Conservation (phyloP, 2,329 filamentous ascomycete genomes). For the Nigrospora sphaerica region DNA sequence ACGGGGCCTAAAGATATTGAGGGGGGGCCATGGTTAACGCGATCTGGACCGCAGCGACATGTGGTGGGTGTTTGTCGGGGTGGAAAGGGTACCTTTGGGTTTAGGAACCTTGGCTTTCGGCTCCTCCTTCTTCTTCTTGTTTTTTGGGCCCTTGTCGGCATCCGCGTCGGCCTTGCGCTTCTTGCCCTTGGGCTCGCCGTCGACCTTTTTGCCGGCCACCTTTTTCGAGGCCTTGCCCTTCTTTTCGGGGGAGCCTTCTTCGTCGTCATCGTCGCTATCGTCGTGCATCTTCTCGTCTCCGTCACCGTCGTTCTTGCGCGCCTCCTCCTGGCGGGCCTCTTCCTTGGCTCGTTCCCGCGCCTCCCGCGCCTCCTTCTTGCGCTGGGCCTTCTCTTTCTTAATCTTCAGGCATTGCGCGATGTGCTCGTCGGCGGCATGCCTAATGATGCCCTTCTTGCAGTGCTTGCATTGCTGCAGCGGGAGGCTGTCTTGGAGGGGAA, state of each 20-base stretch:
- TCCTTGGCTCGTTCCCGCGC: slow-evolving; percentile 60
- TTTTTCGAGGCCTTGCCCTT: slow-evolving; percentile 48
- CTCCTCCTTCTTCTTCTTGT: slow-evolving; percentile 94
- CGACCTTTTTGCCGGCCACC: slow-evolving; percentile 56
- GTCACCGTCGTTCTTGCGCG: slow-evolving; percentile 41
- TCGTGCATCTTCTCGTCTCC: slow-evolving; percentile 29
- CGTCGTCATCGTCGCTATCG: slow-evolving; percentile 43
- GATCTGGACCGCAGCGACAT: background rate
- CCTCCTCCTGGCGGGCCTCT: slow-evolving; percentile 50
- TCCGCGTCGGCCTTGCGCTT: slow-evolving; percentile 72
- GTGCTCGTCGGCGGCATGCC: slow-evolving; percentile 68
- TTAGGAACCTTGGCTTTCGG: slow-evolving; percentile 77
- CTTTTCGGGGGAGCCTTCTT: slow-evolving; percentile 35
- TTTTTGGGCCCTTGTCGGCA: slow-evolving; percentile 74
- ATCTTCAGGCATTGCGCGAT: slow-evolving; percentile 77
- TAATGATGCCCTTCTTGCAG: slow-evolving; percentile 83
- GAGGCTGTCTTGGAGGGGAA: slow-evolving; percentile 71
- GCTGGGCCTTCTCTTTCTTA: slow-evolving; percentile 74
- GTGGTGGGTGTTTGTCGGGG: background rate
- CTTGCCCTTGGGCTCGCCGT: slow-evolving; percentile 63
- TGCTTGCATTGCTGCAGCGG: slow-evolving; percentile 86
- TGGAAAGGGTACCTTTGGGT: slow-evolving; percentile 56
- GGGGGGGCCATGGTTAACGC: slow-evolving; percentile 5
- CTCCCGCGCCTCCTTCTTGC: slow-evolving; percentile 69
- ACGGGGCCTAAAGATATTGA: slow-evolving; percentile 57